phyloP scores from a whole-genome alignment of 2,329 filamentous ascomycete species.

The Penicillium digitatum region DNA sequence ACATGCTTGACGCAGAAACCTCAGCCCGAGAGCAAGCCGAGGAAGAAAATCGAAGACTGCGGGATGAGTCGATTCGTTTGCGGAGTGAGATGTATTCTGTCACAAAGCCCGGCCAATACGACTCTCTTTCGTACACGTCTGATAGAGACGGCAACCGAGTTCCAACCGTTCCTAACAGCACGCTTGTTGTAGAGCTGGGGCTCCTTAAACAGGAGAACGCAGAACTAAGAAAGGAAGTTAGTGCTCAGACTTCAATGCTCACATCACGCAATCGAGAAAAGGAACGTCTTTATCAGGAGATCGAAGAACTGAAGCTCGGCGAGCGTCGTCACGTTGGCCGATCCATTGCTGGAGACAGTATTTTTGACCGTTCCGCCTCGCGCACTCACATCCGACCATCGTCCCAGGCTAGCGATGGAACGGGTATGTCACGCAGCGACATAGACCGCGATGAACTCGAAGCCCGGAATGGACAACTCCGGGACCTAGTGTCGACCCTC shows the following conservation, averaged over 20 bases:
- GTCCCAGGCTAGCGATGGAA: constrained; percentile 66
- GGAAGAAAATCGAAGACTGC: constrained; percentile 77
- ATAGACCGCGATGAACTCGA: constrained; percentile 82
- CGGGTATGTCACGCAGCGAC: constrained; percentile 63
- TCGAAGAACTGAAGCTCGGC: constrained; percentile 89
- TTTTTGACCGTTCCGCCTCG: constrained; percentile 90
- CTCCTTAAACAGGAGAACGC: constrained; percentile 88
- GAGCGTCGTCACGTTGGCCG: constrained; percentile 64
- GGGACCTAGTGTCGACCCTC: constrained; percentile 80
- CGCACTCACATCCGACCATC: constrained; percentile 70
- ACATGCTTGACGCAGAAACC: constrained; percentile 87
- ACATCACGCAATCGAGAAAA: constrained; percentile 94
- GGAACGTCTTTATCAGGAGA: constrained; percentile 91
- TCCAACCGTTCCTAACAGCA: constrained; percentile 58
- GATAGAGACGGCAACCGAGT: constrained; percentile 37
- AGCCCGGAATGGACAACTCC: constrained; percentile 72
- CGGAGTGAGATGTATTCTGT: constrained; percentile 41
- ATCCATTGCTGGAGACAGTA: constrained; percentile 72
- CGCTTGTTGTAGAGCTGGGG: constrained; percentile 77
- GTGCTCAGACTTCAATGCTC: constrained; percentile 94
- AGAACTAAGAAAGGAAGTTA: constrained; percentile 84
- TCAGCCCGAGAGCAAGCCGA: constrained; percentile 84
- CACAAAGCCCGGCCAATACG: constrained; percentile 30
- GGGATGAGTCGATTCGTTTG: constrained; percentile 76
- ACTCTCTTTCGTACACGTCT: constrained; percentile 35